Evolutionary conservation across 768 basidiomycete species (phyloP).

Genomic region (Megacollybia marginata): DNA sequence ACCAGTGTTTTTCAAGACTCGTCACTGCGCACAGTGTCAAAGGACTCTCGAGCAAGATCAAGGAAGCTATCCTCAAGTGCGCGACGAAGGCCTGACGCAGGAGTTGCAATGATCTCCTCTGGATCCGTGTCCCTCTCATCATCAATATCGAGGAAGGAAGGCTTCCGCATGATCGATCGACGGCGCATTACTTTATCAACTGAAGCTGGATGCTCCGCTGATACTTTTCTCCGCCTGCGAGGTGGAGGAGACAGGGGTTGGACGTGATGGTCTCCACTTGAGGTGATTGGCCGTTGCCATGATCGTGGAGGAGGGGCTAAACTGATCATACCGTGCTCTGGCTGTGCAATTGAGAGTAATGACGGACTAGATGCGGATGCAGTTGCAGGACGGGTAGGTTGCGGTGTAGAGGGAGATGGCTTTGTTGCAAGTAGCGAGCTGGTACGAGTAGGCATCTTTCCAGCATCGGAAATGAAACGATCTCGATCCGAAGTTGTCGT

Average conservation of each 20-base stretch:
- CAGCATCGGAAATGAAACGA: neutral
- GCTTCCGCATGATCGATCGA: slow-evolving; percentile 55
- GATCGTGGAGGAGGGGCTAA: slow-evolving; percentile 7
- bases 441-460: neutral
- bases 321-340: neutral
- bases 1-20: slow-evolving; percentile 3
- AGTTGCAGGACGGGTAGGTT: neutral
- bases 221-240: slow-evolving; percentile 2
- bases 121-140: slow-evolving; percentile 30
- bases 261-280: slow-evolving; percentile 1
- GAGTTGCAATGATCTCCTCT: slow-evolving; percentile 5
- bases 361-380: neutral
- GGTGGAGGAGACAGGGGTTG: slow-evolving; percentile 14
- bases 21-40: slow-evolving; percentile 36
- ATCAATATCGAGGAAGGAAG: slow-evolving; percentile 69
- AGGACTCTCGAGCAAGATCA: slow-evolving; percentile 44
- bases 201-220: slow-evolving; percentile 6
- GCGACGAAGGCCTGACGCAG: neutral
- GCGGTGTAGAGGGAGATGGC: neutral
- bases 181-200: slow-evolving; percentile 34
- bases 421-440: neutral
- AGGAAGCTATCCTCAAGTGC: slow-evolving; percentile 33
- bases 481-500: slow-evolving; percentile 16
- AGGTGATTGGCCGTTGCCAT: neutral
- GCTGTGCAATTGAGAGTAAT: neutral